These are phyloP conservation scores for Aechmea fasciata DNA, from an alignment of 176 grass and related monocot genomes.

Conservation along the genomic window DNA sequence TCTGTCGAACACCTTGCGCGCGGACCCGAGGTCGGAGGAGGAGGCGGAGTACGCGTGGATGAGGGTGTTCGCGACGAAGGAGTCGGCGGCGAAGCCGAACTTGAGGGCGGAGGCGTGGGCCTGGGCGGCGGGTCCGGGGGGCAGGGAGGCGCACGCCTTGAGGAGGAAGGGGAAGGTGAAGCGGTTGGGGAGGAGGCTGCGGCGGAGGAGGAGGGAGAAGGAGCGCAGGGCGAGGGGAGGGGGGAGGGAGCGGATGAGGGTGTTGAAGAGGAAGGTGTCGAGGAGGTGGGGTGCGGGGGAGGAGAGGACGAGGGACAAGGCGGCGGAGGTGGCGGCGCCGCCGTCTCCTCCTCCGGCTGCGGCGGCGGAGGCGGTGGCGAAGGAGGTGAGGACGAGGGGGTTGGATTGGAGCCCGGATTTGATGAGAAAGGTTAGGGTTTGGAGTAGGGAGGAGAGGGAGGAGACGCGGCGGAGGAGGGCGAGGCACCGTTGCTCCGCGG, in stretches of 20 bases:
- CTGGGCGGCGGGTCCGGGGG: neutral
- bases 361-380: slow-evolving; percentile 10
- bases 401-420: slow-evolving; percentile 26
- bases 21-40: slow-evolving; percentile 11
- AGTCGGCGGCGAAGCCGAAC: slow-evolving; percentile 6
- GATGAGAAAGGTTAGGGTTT: slow-evolving; percentile 20
- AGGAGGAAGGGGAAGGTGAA: slow-evolving; percentile 30
- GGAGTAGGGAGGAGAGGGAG: slow-evolving; percentile 18
- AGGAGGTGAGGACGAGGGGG: slow-evolving; percentile 23
- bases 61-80: slow-evolving; percentile 22
- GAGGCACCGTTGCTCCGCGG: slow-evolving; percentile 46
- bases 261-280: slow-evolving; percentile 40
- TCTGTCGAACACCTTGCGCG: slow-evolving; percentile 54
- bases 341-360: too few relatives aligned
- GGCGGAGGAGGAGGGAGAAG: slow-evolving; percentile 19
- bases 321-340: neutral
- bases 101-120: slow-evolving; percentile 18
- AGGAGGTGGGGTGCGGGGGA: neutral
- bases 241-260: slow-evolving; percentile 37
- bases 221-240: slow-evolving; percentile 9
- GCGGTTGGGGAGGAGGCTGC: slow-evolving; percentile 8
- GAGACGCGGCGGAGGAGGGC: slow-evolving; percentile 23
- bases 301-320: slow-evolving; percentile 9
- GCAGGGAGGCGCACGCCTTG: slow-evolving; percentile 18
- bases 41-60: slow-evolving; percentile 13